phyloP scores from a whole-genome alignment of 1,139 yeast species.

The Saccharomyces hybrid region DNA sequence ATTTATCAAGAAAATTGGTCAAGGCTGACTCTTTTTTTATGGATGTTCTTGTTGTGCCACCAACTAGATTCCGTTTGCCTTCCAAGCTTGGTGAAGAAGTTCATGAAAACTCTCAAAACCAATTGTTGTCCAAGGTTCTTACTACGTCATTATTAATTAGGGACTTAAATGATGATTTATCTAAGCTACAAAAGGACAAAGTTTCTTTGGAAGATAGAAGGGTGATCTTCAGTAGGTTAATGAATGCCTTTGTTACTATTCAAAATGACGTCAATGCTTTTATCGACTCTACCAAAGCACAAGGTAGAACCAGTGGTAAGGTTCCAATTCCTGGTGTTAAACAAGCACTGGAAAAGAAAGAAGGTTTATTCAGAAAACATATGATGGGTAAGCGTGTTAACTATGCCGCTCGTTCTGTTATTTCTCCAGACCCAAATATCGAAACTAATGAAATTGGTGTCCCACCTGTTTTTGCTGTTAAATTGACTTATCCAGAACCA shows the following conservation, averaged over 20 bases:
- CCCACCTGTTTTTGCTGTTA: constrained; percentile 95
- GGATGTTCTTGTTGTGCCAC: constrained; percentile 84
- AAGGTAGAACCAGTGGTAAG: constrained; percentile 54
- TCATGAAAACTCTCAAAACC: constrained; percentile 92
- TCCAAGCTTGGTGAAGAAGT: constrained; percentile 95
- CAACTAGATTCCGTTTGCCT: constrained; percentile 93
- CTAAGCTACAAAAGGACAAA: constrained; percentile 54
- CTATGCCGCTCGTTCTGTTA: constrained; percentile 97
- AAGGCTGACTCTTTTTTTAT: constrained; percentile 87
- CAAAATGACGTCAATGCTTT: constrained; percentile 95
- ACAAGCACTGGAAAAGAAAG: constrained; percentile 97
- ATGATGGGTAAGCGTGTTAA: constrained; percentile 99
- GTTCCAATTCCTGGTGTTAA: constrained; percentile 89
- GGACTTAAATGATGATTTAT: constrained; percentile 77
- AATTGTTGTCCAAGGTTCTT: constrained; percentile 69
- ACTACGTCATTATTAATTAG: constrained; percentile 76
- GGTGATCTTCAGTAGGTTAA: constrained; percentile 74
- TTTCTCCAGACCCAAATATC: constrained; percentile 96
- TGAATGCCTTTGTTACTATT: constrained; percentile 89
- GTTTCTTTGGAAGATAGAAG: constrained; percentile 63
- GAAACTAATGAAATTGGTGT: constrained; percentile 98
- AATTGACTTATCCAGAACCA: constrained; percentile 96
- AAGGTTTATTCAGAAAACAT: constrained; percentile 95
- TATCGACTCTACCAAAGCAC: constrained; percentile 87
- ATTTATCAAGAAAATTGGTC: constrained; percentile 39